Evolutionary conservation across 306 rosid species (phyloP), one percentile per base, ranked within the genome.

Genomic region (Cicer cuneatum): DNA sequence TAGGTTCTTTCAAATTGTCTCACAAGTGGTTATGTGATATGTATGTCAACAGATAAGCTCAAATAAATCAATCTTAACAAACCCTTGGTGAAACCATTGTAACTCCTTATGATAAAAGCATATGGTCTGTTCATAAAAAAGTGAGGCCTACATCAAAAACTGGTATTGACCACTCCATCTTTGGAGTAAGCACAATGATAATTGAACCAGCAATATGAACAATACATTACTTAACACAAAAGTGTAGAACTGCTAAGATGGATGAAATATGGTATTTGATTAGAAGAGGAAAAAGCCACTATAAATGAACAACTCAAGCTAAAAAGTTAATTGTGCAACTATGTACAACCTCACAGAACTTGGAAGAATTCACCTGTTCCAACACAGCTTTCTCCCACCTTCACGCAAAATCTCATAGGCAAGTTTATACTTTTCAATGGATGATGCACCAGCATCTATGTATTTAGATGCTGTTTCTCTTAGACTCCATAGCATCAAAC

Each of bases 391-490:
- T 74, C 94, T 85, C 79, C 98, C 92, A 61, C 98, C 96, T 80
- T 94, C 98, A 18, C 87, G 84, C 92, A 94, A 84, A 52, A 91
- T 91, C 77, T 94, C 98, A 37, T 86, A 88, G 63, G 98, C 98
- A 76, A 94, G 89, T 80, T 85, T 94, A 85, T 87, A 90, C 84
- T 91, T 91, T 77, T 90, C 98, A 39, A 88, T 84, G 39, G 97
- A 94, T 56, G 90, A 47, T 75, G 93, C 85, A 54, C 98, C 98
- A 8, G 97, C 97, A 51, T 91, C 97, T 74, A 94, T 62, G 81
- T 89, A 94, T 85, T 88, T 92, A 69, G 89, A 83, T 43, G 98
- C 97, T 61, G 96, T 86, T 83, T 94, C 98, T 78, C 98, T 91
- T 58, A 94, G 85, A 86, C 97, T 91, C 98, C 98, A 94, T 13